Evolutionary conservation across 1,139 yeast genomes (phyloP).

Genomic region (Petasospora rhodanensis): DNA sequence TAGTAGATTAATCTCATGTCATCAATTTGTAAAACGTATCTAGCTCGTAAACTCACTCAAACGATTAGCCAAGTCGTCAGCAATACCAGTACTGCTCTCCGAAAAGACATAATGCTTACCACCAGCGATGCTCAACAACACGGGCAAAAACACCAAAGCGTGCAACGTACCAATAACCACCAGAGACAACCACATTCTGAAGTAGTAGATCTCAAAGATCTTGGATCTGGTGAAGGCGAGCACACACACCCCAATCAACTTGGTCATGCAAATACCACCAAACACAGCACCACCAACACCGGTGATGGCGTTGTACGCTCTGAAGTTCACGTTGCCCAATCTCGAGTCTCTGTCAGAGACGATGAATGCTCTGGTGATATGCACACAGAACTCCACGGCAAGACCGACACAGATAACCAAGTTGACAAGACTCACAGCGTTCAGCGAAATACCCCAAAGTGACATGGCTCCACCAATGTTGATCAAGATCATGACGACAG

Average conservation of each 20-base stretch:
- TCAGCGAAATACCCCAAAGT: conserved; percentile 68
- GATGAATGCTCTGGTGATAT: conserved; percentile 71
- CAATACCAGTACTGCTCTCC: conserved; percentile 26
- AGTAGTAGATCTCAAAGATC: conserved; percentile 87
- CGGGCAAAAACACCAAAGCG: conserved; percentile 74
- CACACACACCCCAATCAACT: conserved; percentile 81
- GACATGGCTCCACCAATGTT: conserved; percentile 82
- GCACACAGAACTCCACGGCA: conserved; percentile 90
- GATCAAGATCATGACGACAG: conserved; percentile 61
- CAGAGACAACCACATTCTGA: conserved; percentile 91
- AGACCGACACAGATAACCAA: conserved; percentile 85
- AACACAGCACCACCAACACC: conserved; percentile 85
- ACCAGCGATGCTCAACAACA: conserved; percentile 62
- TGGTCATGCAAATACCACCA: conserved; percentile 87
- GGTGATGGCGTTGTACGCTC: conserved; percentile 58
- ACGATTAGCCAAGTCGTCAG: conserved; percentile 27
- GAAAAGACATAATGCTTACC: conserved; percentile 43
- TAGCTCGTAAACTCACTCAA: conserved; percentile 6
- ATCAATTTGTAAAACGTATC: too few relatives aligned
- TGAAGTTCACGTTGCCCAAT: conserved; percentile 25
- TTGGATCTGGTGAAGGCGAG: conserved; percentile 81
- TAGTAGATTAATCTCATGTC: too few relatives aligned
- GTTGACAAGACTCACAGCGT: conserved; percentile 87
- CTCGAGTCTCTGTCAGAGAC: conserved; percentile 31
- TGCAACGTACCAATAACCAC: conserved; percentile 75